Evolutionary conservation across 306 rosid species (phyloP), one percentile per base, ranked within the genome.

Genomic region (Pyrus betulifolia): DNA sequence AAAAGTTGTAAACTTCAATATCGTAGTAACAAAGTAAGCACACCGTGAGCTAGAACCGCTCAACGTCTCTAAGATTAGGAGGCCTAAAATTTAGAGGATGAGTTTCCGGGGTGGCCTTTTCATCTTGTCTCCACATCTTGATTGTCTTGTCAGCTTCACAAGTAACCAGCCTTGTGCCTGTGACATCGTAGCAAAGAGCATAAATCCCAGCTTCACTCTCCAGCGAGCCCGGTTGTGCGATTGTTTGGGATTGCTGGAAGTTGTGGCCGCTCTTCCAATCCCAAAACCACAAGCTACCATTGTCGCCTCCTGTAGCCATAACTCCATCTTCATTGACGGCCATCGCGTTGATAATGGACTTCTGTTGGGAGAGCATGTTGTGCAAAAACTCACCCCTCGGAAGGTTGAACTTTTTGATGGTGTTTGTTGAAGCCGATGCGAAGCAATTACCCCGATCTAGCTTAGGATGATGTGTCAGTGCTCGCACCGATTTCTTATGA

Each of bases 331-430:
- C 97, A 72, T 95, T 95, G 85, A 95, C 95, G 58, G 97, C 93
- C 98, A 92, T 92, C 19, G 98, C 88, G 66, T 95, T 95, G 76
- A 92, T 92, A 67, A 92, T 95, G 63, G 98, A 92, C 82, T 92
- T 92, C 87, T 95, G 98, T 77, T 95, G 98, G 68, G 98, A 90
- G 97, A 95, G 97, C 99, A 95, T 95, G 82, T 95, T 95, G 87
- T 95, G 99, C 11, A 80, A 35, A 87, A 92, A 95, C 59, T 95
- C 96, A 75, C 99, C 99, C 72, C 76, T 91, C 4, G 99, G 97
- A 72, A 95, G 97, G 87, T 51, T 89, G 76, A 92, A 95, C 83
- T 95, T 95, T 85, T 95, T 95, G 57, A 91, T 88, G 85, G 92
- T 90, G 87, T 92, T 97, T 67, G 99, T 96, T 7, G 99, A 95